Conservation (phyloP, 768 basidiomycete genomes). For the Thelephora ganbajun region DNA sequence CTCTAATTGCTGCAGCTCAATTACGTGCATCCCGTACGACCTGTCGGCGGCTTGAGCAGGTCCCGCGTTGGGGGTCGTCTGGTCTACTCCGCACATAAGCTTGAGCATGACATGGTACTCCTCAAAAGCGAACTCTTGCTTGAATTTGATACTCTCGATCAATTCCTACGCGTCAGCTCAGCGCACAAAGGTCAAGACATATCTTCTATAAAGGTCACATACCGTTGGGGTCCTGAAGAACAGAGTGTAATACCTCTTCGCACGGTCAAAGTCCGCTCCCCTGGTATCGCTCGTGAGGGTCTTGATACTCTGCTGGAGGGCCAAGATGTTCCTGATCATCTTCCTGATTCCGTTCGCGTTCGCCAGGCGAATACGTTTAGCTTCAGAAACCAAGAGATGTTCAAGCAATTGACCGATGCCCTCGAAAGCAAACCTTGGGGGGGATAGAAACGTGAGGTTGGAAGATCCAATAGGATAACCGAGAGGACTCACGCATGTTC, state of each 20-base stretch:
- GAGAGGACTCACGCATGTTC: conserved; percentile 48
- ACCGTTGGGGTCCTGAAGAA: conserved; percentile 69
- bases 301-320: conserved; percentile 84
- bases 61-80: conserved; percentile 33
- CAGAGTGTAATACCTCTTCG: conserved; percentile 69
- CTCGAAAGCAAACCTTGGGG: conserved; percentile 66
- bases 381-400: conserved; percentile 62
- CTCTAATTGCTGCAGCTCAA: conserved; percentile 78
- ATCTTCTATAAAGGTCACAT: conserved; percentile 9
- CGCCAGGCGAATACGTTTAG: conserved; percentile 50
- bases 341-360: conserved; percentile 75
- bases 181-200: too few relatives aligned
- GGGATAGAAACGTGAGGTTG: conserved; percentile 1
- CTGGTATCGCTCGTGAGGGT: conserved; percentile 48
- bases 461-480: conserved; percentile 2
- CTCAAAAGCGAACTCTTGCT: conserved; percentile 68
- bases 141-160: conserved; percentile 52
- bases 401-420: conserved; percentile 82
- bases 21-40: conserved; percentile 78
- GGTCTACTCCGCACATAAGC: conserved; percentile 78
- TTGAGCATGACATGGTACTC: conserved; percentile 88
- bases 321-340: conserved; percentile 77
- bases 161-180: conserved; percentile 38
- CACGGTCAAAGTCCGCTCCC: conserved; percentile 59
- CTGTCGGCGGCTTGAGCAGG: conserved; percentile 43